Evolutionary conservation across 2,329 filamentous ascomycete species (phyloP).

Genomic region (Akanthomyces muscarius): DNA sequence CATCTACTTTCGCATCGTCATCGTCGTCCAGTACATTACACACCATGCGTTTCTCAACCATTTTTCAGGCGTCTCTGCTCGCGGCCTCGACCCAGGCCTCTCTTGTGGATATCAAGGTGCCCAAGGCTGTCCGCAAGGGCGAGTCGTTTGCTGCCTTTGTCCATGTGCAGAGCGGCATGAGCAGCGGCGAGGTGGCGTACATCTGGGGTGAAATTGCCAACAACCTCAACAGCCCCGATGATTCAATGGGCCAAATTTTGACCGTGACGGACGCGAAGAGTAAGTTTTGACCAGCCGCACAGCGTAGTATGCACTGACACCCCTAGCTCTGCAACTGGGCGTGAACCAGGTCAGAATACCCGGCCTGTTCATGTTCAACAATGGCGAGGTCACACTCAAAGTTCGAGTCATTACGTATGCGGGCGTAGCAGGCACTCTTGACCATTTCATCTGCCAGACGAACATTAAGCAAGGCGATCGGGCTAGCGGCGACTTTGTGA

Average conservation of each 20-base stretch:
- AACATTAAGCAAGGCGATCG: constrained; percentile 11
- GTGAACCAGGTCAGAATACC: constrained; percentile 6
- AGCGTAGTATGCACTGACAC: neutral
- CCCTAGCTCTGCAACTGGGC: constrained; percentile 1
- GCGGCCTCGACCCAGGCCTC: constrained; percentile 5
- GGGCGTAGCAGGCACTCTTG: constrained; percentile 5
- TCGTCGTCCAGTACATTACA: neutral
- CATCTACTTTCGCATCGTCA: no score
- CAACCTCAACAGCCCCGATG: constrained; percentile 4
- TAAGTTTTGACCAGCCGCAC: neutral
- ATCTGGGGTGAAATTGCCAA: constrained; percentile 12
- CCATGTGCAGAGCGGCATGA: constrained; percentile 13
- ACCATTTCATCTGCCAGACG: constrained; percentile 11
- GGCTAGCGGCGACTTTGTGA: constrained; percentile 10
- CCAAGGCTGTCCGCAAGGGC: constrained; percentile 9
- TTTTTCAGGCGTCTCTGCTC: neutral
- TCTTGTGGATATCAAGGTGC: constrained; percentile 12
- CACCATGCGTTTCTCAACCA: constrained; percentile 3
- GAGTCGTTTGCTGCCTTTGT: constrained; percentile 10
- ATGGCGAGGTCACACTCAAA: constrained; percentile 1
- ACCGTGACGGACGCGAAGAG: constrained; percentile 10
- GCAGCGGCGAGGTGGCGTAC: constrained; percentile 13
- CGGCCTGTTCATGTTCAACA: neutral
- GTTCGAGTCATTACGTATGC: constrained; percentile 11
- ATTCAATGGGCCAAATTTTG: constrained; percentile 8